Evolutionary conservation across 2,329 filamentous ascomycete genomes (phyloP), one percentile per base, ranked within the genome.

Genomic region (Penicillium vulpinum): DNA sequence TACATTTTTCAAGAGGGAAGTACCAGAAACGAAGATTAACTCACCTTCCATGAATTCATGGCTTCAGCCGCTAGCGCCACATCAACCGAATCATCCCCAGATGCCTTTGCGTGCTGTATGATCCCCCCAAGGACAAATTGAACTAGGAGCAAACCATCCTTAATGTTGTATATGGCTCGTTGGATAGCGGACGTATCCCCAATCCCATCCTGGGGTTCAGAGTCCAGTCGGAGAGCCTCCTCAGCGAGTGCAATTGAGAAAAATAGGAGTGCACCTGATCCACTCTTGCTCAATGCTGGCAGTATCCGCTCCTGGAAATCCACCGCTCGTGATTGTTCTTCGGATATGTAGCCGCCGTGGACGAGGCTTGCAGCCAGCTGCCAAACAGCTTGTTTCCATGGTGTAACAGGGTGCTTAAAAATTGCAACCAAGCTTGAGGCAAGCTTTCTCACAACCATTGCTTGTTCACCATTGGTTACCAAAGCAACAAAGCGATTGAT

Each of bases 361-460:
- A 73, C 70, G 9, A 79, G 63, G 49, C 74, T 76, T 15, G 71
- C 72, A 41, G 73, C 73, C 15, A 77, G 51, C 43, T 74, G 71
- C 58, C 69, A 67, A 4, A 78, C 43, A 29, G 71, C 69, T 38
- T 67, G 68, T 40, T 62, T 72, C 76, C 76, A 80, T 13, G 71
- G 68, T 36, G 72, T 66, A 48, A 69, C 67, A 5, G 71, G 67
- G 35, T 77, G 75, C 26, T 75, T 68, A 57, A 79, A 80, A 46
- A 79, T 73, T 4, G 77, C 72, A 28, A 75, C 73, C 36, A 81
- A 62, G 44, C 75, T 76, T 16, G 77, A 74, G 41, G 75, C 73
- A 31, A 81, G 60, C 66, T 88, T 65, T 66, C 80, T 54, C 71
- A 81, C 47, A 57, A 81, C 66, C 62, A 80, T 60, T 51, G 67